Evolutionary conservation across 1,284 basidiomycete genomes (phyloP).

Genomic region (Entoloma clypeatum): DNA sequence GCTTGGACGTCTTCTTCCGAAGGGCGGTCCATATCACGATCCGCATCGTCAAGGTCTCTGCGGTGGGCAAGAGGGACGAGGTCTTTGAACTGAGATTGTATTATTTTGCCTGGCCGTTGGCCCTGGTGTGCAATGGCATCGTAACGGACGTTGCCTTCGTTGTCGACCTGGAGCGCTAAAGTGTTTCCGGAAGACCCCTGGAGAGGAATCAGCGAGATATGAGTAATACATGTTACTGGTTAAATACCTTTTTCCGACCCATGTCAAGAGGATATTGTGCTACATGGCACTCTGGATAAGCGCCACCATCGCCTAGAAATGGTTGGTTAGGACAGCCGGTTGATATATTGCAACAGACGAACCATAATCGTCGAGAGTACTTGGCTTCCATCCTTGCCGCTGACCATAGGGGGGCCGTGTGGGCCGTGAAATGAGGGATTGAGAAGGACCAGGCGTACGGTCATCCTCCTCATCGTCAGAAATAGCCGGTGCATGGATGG

Average conservation of each 20-base stretch:
- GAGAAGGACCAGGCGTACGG: conserved; percentile 33
- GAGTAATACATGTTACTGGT: conserved; percentile 3
- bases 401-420: conserved; percentile 80
- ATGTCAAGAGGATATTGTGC: conserved; percentile 97
- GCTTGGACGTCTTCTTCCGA: conserved; percentile 86
- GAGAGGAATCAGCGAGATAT: conserved; percentile 1
- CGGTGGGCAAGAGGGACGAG: conserved; percentile 91
- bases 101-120: conserved; percentile 76
- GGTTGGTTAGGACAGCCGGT: background rate
- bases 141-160: conserved; percentile 94
- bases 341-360: conserved; percentile 21
- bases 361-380: conserved; percentile 81
- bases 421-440: conserved; percentile 50
- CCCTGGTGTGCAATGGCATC: conserved; percentile 97
- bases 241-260: conserved; percentile 86
- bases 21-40: conserved; percentile 82
- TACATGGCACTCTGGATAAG: conserved; percentile 96
- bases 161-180: conserved; percentile 93
- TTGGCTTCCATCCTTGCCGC: conserved; percentile 85
- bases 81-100: conserved; percentile 97
- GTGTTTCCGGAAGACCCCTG: conserved; percentile 89
- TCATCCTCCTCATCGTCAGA: conserved; percentile 60
- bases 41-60: conserved; percentile 79
- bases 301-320: conserved; percentile 78
- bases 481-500: conserved; percentile 49